These are phyloP conservation scores for Xylariaceae sp. DNA, from an alignment of 2,329 filamentous ascomycete species.

Conservation along the genomic window DNA sequence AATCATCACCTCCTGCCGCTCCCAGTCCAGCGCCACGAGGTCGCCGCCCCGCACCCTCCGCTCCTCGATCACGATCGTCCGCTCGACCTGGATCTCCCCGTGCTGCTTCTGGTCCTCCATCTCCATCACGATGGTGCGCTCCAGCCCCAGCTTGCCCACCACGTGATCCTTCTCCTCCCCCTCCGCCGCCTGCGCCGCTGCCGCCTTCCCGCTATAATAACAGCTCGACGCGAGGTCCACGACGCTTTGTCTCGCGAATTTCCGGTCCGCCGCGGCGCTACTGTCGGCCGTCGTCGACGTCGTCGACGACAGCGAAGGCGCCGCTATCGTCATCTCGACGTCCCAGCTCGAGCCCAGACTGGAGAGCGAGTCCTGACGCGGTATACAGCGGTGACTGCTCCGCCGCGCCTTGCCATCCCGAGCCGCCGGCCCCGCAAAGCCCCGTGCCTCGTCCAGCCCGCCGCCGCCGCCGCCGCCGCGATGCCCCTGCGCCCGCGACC, in stretches of 20 bases:
- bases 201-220: not conserved
- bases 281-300: not conserved
- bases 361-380: not conserved
- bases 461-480: no score
- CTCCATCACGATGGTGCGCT: not conserved
- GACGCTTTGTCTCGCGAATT: no score
- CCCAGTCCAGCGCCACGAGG: not conserved
- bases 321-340: slow-evolving; percentile 1
- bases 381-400: not conserved
- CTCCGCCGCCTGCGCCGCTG: no score
- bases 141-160: slow-evolving; percentile 1
- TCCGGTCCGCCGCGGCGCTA: no score
- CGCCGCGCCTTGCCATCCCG: not conserved
- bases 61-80: slow-evolving; percentile 6
- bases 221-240: not conserved
- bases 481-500: not conserved
- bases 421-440: not conserved
- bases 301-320: not conserved
- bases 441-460: not conserved
- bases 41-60: not conserved
- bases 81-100: slow-evolving; percentile 7
- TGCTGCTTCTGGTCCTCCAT: not conserved
- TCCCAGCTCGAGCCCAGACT: not conserved
- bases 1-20: not conserved
- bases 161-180: not conserved